Conservation (phyloP, 805 yeast species). For the Wickerhamiella domercqiae region DNA sequence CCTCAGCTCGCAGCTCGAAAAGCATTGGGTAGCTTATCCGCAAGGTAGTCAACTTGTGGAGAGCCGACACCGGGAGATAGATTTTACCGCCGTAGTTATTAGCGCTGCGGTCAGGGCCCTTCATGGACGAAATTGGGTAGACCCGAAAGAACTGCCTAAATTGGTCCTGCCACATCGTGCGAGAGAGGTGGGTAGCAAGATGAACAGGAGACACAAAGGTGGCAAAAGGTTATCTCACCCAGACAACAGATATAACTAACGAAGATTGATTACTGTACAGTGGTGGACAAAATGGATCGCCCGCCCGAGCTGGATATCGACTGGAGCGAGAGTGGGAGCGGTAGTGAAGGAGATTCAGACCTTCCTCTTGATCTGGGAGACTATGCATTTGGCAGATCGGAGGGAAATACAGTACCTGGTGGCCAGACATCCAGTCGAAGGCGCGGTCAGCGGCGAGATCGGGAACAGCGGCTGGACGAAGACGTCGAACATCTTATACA, state of each 20-base stretch:
- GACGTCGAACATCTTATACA: slow-evolving; percentile 15
- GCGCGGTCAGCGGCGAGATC: slow-evolving; percentile 6
- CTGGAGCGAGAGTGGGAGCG: neutral
- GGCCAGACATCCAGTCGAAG: too few relatives aligned
- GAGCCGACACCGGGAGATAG: slow-evolving; percentile 83
- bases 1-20: slow-evolving; percentile 62
- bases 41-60: slow-evolving; percentile 70
- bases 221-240: too few relatives aligned
- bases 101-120: slow-evolving; percentile 46
- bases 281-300: too few relatives aligned
- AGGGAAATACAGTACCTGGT: too few relatives aligned
- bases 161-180: slow-evolving; percentile 20
- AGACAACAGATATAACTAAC: too few relatives aligned
- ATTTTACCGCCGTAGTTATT: slow-evolving; percentile 93
- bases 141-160: slow-evolving; percentile 86
- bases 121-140: slow-evolving; percentile 85
- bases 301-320: neutral
- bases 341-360: neutral
- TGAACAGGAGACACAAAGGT: too few relatives aligned
- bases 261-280: too few relatives aligned
- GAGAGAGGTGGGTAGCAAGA: too few relatives aligned
- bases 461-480: slow-evolving; percentile 17
- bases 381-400: too few relatives aligned
- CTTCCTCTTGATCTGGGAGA: neutral
- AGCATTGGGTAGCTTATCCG: slow-evolving; percentile 95